Evolutionary conservation across 495 filamentous ascomycete genomes (phyloP).

Genomic region (Cairneyella variabilis): DNA sequence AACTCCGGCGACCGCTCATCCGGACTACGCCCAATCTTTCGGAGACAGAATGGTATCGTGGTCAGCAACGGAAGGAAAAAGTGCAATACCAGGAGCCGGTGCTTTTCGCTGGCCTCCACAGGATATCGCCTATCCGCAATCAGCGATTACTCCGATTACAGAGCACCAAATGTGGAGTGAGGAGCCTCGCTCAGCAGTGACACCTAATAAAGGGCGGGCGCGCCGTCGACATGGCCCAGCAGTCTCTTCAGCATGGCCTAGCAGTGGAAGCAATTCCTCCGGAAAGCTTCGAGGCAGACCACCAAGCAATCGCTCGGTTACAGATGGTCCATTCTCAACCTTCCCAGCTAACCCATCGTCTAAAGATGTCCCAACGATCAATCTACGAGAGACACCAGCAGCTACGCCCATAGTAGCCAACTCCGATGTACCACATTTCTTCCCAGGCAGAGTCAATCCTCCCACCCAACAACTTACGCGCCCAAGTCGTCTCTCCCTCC

Average conservation of each 20-base stretch:
- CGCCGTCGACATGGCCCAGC: conserved; percentile 83
- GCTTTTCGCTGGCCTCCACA: conserved; percentile 26
- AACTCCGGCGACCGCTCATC: conserved; percentile 45
- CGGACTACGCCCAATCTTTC: conserved; percentile 25
- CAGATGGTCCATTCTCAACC: conserved; percentile 79
- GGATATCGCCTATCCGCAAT: conserved; percentile 61
- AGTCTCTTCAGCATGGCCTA: conserved; percentile 93
- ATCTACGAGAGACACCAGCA: conserved; percentile 24
- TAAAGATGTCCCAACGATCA: conserved; percentile 29
- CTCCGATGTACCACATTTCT: conserved; percentile 27
- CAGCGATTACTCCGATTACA: conserved; percentile 65
- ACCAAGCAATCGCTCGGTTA: conserved; percentile 70
- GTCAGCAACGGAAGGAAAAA: conserved; percentile 29
- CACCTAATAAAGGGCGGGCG: conserved; percentile 55
- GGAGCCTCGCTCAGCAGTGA: conserved; percentile 70
- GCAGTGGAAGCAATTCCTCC: conserved; percentile 55
- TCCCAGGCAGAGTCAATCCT: conserved; percentile 25
- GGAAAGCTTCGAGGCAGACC: conserved; percentile 75
- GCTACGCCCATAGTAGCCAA: conserved; percentile 33
- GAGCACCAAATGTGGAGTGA: conserved; percentile 43
- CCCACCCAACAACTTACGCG: conserved; percentile 13
- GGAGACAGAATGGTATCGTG: conserved; percentile 24
- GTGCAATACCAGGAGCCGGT: conserved; percentile 28
- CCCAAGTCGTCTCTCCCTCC: conserved; percentile 64
- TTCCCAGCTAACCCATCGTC: conserved; percentile 70